Evolutionary conservation across 306 rosid species (phyloP).

Genomic region (Oxytropis ochrocephala): DNA sequence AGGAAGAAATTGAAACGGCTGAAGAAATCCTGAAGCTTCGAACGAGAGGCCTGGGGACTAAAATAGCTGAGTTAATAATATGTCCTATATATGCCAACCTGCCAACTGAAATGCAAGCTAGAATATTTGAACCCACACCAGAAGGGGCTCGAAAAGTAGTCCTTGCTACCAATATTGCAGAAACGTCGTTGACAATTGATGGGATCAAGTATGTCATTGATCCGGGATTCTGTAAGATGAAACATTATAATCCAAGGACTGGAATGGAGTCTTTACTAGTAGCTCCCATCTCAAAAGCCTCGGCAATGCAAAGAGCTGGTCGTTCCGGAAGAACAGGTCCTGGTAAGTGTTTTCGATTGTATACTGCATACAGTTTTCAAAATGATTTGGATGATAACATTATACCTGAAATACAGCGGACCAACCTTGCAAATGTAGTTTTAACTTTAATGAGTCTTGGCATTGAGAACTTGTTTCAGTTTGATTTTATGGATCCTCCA

Average conservation of each 20-base stretch:
- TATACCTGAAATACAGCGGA: constrained; percentile 82
- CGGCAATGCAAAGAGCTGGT: constrained; percentile 91
- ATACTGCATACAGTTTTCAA: constrained; percentile 59
- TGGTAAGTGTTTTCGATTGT: constrained; percentile 84
- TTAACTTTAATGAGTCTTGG: constrained; percentile 77
- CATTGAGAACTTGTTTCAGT: constrained; percentile 63
- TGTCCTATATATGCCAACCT: constrained; percentile 95
- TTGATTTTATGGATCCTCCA: constrained; percentile 97
- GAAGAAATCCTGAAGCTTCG: constrained; percentile 88
- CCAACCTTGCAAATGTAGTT: constrained; percentile 87
- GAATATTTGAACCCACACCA: constrained; percentile 91
- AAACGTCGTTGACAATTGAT: constrained; percentile 88
- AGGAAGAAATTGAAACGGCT: constrained; percentile 89
- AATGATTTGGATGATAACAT: constrained; percentile 78
- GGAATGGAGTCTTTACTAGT: constrained; percentile 86
- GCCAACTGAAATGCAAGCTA: constrained; percentile 87
- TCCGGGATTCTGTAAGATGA: constrained; percentile 79
- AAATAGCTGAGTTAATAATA: constrained; percentile 84
- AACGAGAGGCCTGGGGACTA: constrained; percentile 73
- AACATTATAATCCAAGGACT: constrained; percentile 53
- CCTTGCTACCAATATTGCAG: constrained; percentile 94
- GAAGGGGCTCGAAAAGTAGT: constrained; percentile 90
- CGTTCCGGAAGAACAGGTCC: constrained; percentile 96
- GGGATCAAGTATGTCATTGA: constrained; percentile 93
- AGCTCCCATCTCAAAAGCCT: constrained; percentile 85